Evolutionary conservation across 78 protist genomes (phyloP).

Genomic region (Dictyostelium firmibasis): DNA sequence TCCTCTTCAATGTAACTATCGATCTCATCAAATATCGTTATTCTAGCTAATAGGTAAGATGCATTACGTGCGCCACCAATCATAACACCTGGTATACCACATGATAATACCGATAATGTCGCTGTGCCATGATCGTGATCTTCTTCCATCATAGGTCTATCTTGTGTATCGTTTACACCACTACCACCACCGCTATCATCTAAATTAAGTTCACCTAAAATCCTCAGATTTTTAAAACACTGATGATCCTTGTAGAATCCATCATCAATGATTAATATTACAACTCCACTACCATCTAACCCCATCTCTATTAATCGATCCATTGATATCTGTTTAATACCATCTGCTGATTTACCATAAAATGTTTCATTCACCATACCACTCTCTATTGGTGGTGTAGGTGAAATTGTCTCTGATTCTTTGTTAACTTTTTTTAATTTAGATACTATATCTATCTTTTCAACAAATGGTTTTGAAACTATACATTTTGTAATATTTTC

Average conservation of each 20-base stretch:
- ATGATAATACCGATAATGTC: conserved; percentile 37
- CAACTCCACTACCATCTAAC: conserved; percentile 38
- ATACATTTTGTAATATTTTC: conserved; percentile 26
- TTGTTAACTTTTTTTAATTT: neutral
- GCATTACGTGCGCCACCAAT: conserved; percentile 64
- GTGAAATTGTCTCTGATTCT: neutral
- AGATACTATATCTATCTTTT: conserved; percentile 23
- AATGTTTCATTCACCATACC: neutral
- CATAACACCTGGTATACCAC: conserved; percentile 38
- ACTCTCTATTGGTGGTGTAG: neutral
- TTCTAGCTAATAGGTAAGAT: conserved; percentile 46
- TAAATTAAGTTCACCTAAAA: conserved; percentile 29
- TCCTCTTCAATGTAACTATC: conserved; percentile 56
- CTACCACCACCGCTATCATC: neutral
- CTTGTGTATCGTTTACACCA: conserved; percentile 23
- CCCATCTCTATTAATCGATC: neutral
- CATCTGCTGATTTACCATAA: conserved; percentile 9
- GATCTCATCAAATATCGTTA: conserved; percentile 4
- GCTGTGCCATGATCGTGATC: conserved; percentile 48
- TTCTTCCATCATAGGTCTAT: neutral
- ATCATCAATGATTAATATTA: conserved; percentile 53
- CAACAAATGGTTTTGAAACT: neutral
- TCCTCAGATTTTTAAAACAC: conserved; percentile 9
- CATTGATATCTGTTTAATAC: neutral
- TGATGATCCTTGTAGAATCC: conserved; percentile 55